Evolutionary conservation across 1,139 yeast genomes (phyloP), one percentile per base, ranked within the genome.

Genomic region (Geotrichum restrictum): DNA sequence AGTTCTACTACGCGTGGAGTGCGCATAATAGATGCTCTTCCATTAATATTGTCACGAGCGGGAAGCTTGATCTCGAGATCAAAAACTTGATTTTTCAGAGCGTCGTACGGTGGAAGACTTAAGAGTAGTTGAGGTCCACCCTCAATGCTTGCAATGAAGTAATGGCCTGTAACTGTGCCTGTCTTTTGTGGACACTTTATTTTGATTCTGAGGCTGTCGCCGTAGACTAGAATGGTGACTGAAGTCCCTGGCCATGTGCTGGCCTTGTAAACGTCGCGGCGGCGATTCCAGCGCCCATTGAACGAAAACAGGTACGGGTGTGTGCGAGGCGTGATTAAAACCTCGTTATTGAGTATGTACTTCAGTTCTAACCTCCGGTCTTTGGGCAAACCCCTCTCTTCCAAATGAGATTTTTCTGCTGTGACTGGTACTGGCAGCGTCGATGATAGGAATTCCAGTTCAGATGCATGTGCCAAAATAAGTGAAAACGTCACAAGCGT

Each of bases 281-380:
- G 47, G 29, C 52, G 51, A 41, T 52, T 75, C 60, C 59, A 57
- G 16, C 58, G 42, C 11, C 59, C 59, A 10, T 49, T 47, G 40
- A 57, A 57, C 10, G 57, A 51, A 33, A 54, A 54, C n/a, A 51
- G 50, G 24, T 45, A 42, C 6, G 57, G 55, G 32, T 54, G 57
- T 6, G 57, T 46, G 14, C 38, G 37, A 3, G 57, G 57, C 4
- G 55, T 40, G 14, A 51, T 39, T 19, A 51, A 54, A 16, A 49
- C 39, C 11, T 51, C 52, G 18, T 51, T 52, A 24, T 8, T 24
- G 45, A 27, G 45, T 53, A 53, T 4, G 31, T 45, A 14, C 45
- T 49, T 24, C 7, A 8, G 11, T 34, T 44, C 27, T 44, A 49
- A 11, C 24, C 37, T 4, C 33, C 52, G 22, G 42, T 49, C 22